Conservation (phyloP, 345 rosid genomes). For the Geranium brycei region DNA sequence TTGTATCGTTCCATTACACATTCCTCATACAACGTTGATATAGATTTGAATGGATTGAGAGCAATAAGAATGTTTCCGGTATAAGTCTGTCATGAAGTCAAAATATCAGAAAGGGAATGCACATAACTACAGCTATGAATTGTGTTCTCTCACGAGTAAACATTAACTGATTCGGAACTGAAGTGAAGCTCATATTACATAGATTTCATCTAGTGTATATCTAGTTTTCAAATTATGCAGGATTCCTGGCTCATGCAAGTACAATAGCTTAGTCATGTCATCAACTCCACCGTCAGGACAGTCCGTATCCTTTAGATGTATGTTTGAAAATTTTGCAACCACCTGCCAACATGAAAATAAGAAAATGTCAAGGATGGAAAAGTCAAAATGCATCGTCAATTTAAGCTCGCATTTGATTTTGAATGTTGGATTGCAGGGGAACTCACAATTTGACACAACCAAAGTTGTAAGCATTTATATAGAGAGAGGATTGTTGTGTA, state of each 20-base stretch:
- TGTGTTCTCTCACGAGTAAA: neutral
- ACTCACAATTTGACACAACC: too few relatives aligned
- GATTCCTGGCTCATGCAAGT: neutral
- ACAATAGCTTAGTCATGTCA: neutral
- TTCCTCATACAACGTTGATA: conserved; percentile 39
- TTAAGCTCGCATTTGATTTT: too few relatives aligned
- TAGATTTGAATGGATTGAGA: conserved; percentile 81
- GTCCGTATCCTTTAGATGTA: neutral
- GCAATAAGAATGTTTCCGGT: conserved; percentile 86
- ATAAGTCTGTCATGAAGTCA: conserved; percentile 58
- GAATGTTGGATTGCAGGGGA: too few relatives aligned
- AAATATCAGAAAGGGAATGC: neutral
- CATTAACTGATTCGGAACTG: neutral
- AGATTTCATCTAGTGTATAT: neutral
- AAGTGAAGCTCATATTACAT: neutral
- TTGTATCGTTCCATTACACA: conserved; percentile 52
- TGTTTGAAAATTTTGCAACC: neutral
- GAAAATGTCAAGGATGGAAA: neutral
- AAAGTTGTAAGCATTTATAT: neutral
- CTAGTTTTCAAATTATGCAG: neutral
- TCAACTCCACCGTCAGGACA: neutral
- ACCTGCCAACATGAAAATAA: neutral
- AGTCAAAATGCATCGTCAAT: too few relatives aligned
- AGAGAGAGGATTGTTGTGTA: neutral
- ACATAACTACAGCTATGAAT: neutral